These are phyloP conservation scores for Cutaneotrichosporon mucoides DNA, from an alignment of 1,284 basidiomycete genomes.

Conservation along the genomic window DNA sequence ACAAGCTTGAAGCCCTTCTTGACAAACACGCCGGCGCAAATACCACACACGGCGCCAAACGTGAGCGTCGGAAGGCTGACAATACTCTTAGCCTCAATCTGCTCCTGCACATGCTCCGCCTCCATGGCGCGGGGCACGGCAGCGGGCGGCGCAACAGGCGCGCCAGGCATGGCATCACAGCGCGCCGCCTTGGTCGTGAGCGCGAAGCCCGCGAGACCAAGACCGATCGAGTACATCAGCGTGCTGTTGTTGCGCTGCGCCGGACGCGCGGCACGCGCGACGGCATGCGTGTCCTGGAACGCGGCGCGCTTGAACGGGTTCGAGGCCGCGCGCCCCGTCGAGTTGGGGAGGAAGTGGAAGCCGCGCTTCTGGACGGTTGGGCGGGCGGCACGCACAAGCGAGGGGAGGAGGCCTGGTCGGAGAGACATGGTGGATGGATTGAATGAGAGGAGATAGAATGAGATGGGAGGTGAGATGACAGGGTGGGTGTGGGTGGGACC, in stretches of 20 bases:
- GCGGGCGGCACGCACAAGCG: constrained; percentile 15
- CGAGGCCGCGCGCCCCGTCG: constrained; percentile 4
- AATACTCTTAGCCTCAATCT: constrained; percentile 51
- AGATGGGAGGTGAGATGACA: too few species aligned
- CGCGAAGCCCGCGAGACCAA: constrained; percentile 31
- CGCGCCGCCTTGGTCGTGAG: constrained; percentile 11
- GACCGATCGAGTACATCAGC: constrained; percentile 30
- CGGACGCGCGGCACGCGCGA: constrained; percentile 11
- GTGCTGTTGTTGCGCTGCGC: background rate
- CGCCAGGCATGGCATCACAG: constrained; percentile 6
- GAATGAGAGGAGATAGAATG: background rate
- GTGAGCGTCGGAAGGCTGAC: constrained; percentile 76
- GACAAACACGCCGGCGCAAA: constrained; percentile 88
- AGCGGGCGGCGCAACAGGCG: too few species aligned
- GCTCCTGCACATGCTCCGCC: too few species aligned
- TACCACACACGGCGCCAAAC: constrained; percentile 79
- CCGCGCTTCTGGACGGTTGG: constrained; percentile 11
- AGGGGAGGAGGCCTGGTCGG: constrained; percentile 23
- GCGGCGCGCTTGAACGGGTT: constrained; percentile 16
- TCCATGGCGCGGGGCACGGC: too few species aligned
- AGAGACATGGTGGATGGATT: constrained; percentile 24
- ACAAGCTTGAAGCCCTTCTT: constrained; percentile 84
- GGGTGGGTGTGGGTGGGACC: background rate
- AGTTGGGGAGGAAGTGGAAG: constrained; percentile 20
- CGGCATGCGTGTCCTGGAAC: constrained; percentile 6